These are phyloP conservation scores for Telopea speciosissima DNA, from an alignment of 177 flowering plant genomes.

Conservation along the genomic window DNA sequence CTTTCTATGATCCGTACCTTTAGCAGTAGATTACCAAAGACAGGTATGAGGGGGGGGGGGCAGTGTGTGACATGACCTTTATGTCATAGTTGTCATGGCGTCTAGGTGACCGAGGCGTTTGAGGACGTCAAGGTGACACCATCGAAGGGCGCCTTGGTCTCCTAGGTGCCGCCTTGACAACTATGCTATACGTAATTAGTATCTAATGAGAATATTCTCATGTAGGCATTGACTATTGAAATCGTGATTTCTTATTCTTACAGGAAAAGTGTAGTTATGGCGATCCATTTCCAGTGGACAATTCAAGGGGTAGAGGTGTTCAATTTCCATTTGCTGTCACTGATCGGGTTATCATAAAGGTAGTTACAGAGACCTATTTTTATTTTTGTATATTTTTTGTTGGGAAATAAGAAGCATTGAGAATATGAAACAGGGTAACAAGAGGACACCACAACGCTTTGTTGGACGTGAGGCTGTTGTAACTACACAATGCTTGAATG, in stretches of 20 bases:
- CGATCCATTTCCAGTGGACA: slow-evolving; percentile 44
- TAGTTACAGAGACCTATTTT: slow-evolving; percentile 15
- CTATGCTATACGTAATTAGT: too few relatives aligned
- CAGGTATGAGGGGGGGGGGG: too few relatives aligned
- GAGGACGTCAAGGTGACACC: too few relatives aligned
- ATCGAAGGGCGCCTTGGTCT: too few relatives aligned
- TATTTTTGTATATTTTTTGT: slow-evolving; percentile 8
- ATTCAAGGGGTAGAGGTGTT: slow-evolving; percentile 68
- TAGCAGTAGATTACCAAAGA: too few relatives aligned
- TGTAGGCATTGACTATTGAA: slow-evolving; percentile 1
- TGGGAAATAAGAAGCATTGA: background rate
- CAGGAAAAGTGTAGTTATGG: slow-evolving; percentile 65
- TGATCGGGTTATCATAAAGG: slow-evolving; percentile 88
- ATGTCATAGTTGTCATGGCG: background rate
- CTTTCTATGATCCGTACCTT: slow-evolving; percentile 3
- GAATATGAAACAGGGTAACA: slow-evolving; percentile 64
- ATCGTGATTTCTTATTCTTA: slow-evolving; percentile 13
- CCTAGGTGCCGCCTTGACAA: too few relatives aligned
- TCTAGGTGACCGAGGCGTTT: background rate
- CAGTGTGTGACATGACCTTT: too few relatives aligned
- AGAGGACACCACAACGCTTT: slow-evolving; percentile 86
- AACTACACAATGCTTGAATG: slow-evolving; percentile 94
- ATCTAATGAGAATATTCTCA: slow-evolving; percentile 1
- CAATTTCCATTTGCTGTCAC: slow-evolving; percentile 86
- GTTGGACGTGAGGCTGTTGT: slow-evolving; percentile 96